A percentile compares a stretch with the other conserved stretches of the same genome.
Conservation (phyloP, 495 filamentous ascomycete genomes). For the Trichoderma orchidacearum region DNA sequence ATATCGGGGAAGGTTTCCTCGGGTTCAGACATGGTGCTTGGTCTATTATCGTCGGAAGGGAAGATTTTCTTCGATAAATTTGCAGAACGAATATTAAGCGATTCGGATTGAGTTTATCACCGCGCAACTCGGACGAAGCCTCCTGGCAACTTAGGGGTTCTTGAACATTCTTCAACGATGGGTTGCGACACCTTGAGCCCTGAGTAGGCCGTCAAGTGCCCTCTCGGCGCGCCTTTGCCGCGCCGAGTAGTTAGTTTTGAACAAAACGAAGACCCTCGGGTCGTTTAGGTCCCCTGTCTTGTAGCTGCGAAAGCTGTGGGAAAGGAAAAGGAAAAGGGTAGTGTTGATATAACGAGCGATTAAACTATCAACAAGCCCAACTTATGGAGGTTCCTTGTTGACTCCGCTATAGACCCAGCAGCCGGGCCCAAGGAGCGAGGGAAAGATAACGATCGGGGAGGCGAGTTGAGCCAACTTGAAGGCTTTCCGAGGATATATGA, state of each 20-base stretch:
- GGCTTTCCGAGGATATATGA: not conserved
- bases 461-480: constrained; percentile 94
- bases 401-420: constrained; percentile 88
- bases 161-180: constrained; percentile 1
- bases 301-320: not conserved
- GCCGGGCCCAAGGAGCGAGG: constrained; percentile 86
- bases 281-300: not conserved
- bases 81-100: too few species aligned
- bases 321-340: not conserved
- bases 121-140: constrained; percentile 1
- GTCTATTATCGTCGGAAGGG: too few species aligned
- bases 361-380: constrained; percentile 29
- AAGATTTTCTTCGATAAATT: too few species aligned
- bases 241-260: constrained; percentile 2
- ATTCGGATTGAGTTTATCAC: not conserved
- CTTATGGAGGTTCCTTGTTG: constrained; percentile 97
- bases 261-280: constrained; percentile 1
- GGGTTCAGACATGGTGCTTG: constrained; percentile 41
- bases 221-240: not conserved
- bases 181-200: not conserved
- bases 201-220: not conserved
- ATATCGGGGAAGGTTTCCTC: constrained; percentile 30
- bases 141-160: constrained; percentile 2
- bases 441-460: constrained; percentile 65
- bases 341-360: not conserved